These are phyloP conservation scores for Skeletonema marinoi DNA, from an alignment of 108 stramenopile species.

Conservation along the genomic window DNA sequence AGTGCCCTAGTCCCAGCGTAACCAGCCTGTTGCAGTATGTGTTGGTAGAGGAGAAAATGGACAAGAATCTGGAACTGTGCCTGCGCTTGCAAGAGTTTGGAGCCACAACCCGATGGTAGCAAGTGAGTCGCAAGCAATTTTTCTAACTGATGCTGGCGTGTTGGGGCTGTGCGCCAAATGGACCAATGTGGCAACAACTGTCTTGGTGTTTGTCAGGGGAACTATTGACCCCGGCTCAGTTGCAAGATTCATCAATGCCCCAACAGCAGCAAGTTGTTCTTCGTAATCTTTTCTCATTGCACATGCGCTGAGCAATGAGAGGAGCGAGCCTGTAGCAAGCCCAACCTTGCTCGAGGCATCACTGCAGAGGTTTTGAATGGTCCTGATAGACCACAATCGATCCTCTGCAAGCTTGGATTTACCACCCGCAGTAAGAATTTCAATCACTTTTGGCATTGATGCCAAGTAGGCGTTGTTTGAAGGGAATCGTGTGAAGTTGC, in stretches of 20 bases:
- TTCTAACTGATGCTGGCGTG: constrained; percentile 53
- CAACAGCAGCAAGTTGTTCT: constrained; percentile 74
- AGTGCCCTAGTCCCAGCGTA: constrained; percentile 63
- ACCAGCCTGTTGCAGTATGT: constrained; percentile 75
- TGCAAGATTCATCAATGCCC: constrained; percentile 75
- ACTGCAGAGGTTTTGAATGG: constrained; percentile 78
- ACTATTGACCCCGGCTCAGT: constrained; percentile 85
- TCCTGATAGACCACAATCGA: constrained; percentile 73
- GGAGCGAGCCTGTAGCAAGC: constrained; percentile 53
- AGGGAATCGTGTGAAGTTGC: constrained; percentile 79
- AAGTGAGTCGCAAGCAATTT: constrained; percentile 76
- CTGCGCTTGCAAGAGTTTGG: constrained; percentile 77
- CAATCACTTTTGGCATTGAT: constrained; percentile 49
- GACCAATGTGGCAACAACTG: constrained; percentile 81
- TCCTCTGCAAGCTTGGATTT: constrained; percentile 54
- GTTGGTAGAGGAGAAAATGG: constrained; percentile 66
- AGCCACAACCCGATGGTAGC: constrained; percentile 85
- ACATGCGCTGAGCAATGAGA: constrained; percentile 63
- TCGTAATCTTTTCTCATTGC: constrained; percentile 64
- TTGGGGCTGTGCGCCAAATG: constrained; percentile 74
- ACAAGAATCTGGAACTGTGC: constrained; percentile 66
- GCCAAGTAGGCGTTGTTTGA: constrained; percentile 62
- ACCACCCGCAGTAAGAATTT: constrained; percentile 52
- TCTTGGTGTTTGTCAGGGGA: constrained; percentile 79
- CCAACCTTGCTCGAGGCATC: constrained; percentile 62